Evolutionary conservation across 2,329 filamentous ascomycete genomes (phyloP).

Genomic region (Fusarium veterinarium): DNA sequence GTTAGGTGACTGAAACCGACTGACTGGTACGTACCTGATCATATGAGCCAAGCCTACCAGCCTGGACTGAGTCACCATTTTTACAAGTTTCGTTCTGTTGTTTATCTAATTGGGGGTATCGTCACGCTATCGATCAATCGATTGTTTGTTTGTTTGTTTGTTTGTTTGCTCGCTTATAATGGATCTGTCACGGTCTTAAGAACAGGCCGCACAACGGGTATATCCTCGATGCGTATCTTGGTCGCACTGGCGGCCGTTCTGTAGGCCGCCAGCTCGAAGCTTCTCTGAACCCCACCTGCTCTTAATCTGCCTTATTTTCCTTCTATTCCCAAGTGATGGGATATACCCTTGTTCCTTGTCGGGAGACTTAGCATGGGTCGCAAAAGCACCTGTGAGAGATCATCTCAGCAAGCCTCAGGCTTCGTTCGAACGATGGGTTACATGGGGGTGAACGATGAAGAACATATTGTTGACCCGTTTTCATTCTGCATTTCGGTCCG

Average conservation of each 20-base stretch:
- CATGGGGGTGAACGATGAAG: not conserved
- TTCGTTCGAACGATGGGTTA: not conserved
- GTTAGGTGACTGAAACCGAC: conserved; percentile 7
- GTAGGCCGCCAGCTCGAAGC: conserved; percentile 19
- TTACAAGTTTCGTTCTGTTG: conserved; percentile 20
- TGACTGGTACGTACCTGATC: conserved; percentile 16
- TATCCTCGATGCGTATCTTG: conserved; percentile 43
- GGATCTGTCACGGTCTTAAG: conserved; percentile 40
- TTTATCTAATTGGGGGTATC: conserved; percentile 7
- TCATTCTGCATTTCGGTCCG: conserved; percentile 15
- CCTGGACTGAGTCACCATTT: not conserved
- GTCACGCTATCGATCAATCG: not conserved
- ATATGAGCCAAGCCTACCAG: conserved; percentile 19
- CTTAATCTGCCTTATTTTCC: conserved; percentile 21
- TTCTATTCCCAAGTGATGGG: conserved; percentile 8
- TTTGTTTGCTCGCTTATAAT: conserved; percentile 41
- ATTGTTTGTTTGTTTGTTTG: conserved; percentile 33
- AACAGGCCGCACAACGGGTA: conserved; percentile 40
- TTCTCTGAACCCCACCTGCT: conserved; percentile 29
- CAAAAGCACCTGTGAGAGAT: conserved; percentile 6
- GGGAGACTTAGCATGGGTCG: conserved; percentile 32
- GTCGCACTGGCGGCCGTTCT: conserved; percentile 29
- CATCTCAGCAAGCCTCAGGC: not conserved
- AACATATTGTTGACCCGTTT: not conserved
- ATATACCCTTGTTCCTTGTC: conserved; percentile 25